A percentile compares a stretch with the other conserved stretches of the same genome.
Evolutionary conservation across 139 green algal genomes (phyloP).

Genomic region (Picochlorum costavermella): DNA sequence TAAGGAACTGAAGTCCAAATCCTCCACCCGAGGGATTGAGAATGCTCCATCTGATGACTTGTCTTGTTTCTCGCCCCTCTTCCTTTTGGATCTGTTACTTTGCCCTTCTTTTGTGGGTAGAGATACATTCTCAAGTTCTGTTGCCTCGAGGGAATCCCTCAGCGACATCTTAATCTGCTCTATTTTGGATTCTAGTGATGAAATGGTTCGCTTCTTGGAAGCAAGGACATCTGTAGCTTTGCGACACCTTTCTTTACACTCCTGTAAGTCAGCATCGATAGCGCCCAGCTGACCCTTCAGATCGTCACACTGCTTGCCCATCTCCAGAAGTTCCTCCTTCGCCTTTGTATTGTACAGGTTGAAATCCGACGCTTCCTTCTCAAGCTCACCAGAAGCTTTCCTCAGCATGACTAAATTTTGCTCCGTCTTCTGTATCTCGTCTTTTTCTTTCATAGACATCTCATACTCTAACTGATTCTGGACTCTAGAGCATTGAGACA

Average conservation of each 20-base stretch:
- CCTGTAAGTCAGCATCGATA: slow-evolving; percentile 1
- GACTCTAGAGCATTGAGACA: slow-evolving; percentile 26
- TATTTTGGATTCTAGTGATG: slow-evolving; percentile 3
- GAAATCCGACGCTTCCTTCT: slow-evolving; percentile 15
- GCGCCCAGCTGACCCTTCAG: slow-evolving; percentile 23
- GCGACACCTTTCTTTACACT: slow-evolving; percentile 19
- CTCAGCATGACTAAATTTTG: slow-evolving; percentile 6
- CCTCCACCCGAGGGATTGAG: slow-evolving; percentile 22
- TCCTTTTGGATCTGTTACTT: slow-evolving; percentile 5
- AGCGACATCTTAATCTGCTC: slow-evolving; percentile 19
- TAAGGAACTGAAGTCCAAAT: slow-evolving; percentile 13
- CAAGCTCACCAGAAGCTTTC: slow-evolving; percentile 14
- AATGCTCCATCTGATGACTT: slow-evolving; percentile 8
- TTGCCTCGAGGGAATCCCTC: slow-evolving; percentile 29
- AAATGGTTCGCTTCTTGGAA: slow-evolving; percentile 28
- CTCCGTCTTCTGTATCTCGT: slow-evolving; percentile 22
- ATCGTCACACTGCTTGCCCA: slow-evolving; percentile 7
- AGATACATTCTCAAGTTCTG: slow-evolving; percentile 35
- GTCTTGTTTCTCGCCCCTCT: slow-evolving; percentile 2
- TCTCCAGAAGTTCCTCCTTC: slow-evolving; percentile 22
- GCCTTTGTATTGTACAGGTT: not conserved
- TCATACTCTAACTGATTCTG: slow-evolving; percentile 69
- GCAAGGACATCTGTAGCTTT: slow-evolving; percentile 11
- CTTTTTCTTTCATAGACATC: slow-evolving; percentile 10
- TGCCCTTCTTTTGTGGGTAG: not conserved